phyloP scores from a whole-genome alignment of 257 asterid genomes.

The Petunia secreta region DNA sequence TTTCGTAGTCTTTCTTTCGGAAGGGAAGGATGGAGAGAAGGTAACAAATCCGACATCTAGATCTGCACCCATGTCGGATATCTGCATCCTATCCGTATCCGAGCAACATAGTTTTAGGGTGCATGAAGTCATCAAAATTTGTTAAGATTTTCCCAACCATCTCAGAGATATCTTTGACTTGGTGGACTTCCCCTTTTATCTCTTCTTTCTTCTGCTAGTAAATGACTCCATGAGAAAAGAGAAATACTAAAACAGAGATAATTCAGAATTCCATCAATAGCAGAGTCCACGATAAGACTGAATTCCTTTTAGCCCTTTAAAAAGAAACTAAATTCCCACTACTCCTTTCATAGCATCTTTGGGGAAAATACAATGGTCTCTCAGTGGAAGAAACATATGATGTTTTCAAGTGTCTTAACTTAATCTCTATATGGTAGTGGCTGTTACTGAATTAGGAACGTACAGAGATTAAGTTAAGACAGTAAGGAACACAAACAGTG shows the following conservation, averaged over 20 bases:
- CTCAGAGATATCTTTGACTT: background rate
- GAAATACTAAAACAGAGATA: background rate
- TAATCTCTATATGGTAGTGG: background rate
- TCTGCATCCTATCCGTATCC: too few relatives aligned
- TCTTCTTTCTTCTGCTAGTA: slow-evolving; percentile 8
- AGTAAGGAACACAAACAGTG: background rate
- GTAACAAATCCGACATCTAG: background rate
- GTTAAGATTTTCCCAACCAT: slow-evolving; percentile 5
- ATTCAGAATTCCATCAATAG: background rate
- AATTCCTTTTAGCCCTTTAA: background rate
- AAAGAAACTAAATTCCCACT: background rate
- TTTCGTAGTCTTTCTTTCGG: background rate
- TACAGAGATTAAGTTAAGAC: background rate
- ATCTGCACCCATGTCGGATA: too few relatives aligned
- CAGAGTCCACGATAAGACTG: background rate
- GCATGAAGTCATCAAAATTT: background rate
- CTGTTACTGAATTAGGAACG: background rate
- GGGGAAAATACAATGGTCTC: background rate
- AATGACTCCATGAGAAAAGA: background rate
- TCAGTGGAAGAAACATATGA: background rate
- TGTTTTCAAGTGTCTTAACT: too few relatives aligned
- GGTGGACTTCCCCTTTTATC: slow-evolving; percentile 4
- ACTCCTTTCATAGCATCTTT: background rate
- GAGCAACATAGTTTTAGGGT: background rate
- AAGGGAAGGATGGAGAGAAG: background rate